Evolutionary conservation across 331 rosid genomes (phyloP), one percentile per base, ranked within the genome.

Genomic region (Stylosanthes scabra): DNA sequence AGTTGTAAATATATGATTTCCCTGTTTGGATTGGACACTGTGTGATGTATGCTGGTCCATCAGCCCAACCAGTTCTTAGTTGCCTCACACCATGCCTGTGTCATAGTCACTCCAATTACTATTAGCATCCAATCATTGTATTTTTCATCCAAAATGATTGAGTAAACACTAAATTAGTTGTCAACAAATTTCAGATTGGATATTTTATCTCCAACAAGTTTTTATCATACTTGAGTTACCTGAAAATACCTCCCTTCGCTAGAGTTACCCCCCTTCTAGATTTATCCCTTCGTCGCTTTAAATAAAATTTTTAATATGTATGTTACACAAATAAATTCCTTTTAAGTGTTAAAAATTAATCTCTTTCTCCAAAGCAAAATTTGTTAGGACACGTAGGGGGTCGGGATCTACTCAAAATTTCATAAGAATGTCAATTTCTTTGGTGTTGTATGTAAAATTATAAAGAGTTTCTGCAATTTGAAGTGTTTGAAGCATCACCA

Each of bases 81-180:
- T 92, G 98, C 54, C 90, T 81, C n/a, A 92, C 58, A 13, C 96
- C 98, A 42, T 92, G 98, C 98, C 98, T 92, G 67, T 45, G 61
- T 63, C 28, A 1, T 31, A 60, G 40, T 65, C 59, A 64, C 50
- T 29, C 58, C 59, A 74, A n/a, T 55, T 28, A 65, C 25, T 20
- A 20, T 20, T 20, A 20, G 25, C 46, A 51, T 40, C 65, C 51
- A 73, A 71, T 20, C 34, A 46, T 14, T 61, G 4, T 62, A 46
- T 47, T 29, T 25, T 14, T 28, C 51, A 67, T 31, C 37, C 4
- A 41, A 55, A 59, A 42, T 56, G 3, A 13, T 6, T 20, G 25
- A 20, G 25, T 20, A 20, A 20, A 20, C 25, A 20, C 25, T 20
- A 20, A 20, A 20, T 20, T 20, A 20, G 25, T 20, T 20, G 25